Evolutionary conservation across 169 alveolate genomes (phyloP).

Genomic region (Plasmodium inui): DNA sequence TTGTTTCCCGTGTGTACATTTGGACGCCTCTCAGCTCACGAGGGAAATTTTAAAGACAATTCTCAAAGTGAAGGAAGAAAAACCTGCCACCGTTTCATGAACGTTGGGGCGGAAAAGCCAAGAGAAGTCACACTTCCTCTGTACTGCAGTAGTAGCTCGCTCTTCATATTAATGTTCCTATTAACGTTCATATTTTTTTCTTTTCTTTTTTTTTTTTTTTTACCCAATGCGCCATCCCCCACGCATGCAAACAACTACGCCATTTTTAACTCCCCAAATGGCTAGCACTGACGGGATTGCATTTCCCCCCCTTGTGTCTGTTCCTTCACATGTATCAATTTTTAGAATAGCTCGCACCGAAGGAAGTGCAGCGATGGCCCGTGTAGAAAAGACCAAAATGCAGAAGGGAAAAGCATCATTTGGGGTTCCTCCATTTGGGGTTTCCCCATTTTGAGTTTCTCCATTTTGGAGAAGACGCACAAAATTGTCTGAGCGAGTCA

Average conservation of each 20-base stretch:
- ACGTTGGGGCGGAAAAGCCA: background rate
- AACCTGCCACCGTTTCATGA: background rate
- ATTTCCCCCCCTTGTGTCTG: background rate
- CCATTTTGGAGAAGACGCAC: background rate
- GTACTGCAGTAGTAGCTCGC: background rate
- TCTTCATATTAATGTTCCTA: background rate
- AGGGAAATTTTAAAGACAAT: constrained; percentile 23
- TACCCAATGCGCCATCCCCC: too few species aligned
- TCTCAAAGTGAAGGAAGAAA: constrained; percentile 39
- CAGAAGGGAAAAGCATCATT: background rate
- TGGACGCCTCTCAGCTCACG: background rate
- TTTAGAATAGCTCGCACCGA: background rate
- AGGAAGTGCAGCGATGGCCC: background rate
- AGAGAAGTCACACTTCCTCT: background rate
- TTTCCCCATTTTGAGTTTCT: background rate
- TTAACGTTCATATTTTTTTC: background rate
- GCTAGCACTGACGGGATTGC: background rate
- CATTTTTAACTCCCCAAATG: background rate
- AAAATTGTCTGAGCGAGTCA: background rate
- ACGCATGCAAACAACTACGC: background rate
- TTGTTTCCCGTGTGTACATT: background rate
- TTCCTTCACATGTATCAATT: background rate
- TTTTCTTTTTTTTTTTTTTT: background rate
- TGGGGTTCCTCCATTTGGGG: too few species aligned
- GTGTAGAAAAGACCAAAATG: background rate